phyloP scores from a whole-genome alignment of 2,329 filamentous ascomycete species.

The Endocalyx cinctus region DNA sequence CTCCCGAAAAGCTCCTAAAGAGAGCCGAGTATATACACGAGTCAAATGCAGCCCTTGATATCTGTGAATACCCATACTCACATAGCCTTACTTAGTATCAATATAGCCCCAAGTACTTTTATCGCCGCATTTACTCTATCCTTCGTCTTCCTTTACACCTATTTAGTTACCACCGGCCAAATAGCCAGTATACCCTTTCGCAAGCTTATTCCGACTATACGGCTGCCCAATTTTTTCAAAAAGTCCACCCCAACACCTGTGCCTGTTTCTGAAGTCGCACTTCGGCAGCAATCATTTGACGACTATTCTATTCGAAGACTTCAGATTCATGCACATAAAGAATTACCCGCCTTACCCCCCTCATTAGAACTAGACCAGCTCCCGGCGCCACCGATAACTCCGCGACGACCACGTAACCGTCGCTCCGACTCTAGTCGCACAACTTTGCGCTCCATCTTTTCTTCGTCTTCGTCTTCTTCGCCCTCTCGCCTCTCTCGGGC shows the following conservation, averaged over 20 bases:
- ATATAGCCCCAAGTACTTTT: constrained; percentile 54
- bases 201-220: constrained; percentile 29
- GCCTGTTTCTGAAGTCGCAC: not conserved
- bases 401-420: constrained; percentile 15
- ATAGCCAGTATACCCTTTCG: constrained; percentile 31
- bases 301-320: too few relatives aligned
- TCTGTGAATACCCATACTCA: constrained; percentile 60
- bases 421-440: constrained; percentile 16
- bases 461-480: too few relatives aligned
- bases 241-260: constrained; percentile 8
- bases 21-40: too few relatives aligned
- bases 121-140: constrained; percentile 46
- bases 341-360: constrained; percentile 17
- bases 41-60: constrained; percentile 55
- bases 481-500: too few relatives aligned
- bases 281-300: not conserved
- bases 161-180: constrained; percentile 34
- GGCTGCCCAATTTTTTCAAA: constrained; percentile 11
- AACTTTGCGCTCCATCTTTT: constrained; percentile 24
- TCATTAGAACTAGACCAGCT: too few relatives aligned
- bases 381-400: too few relatives aligned
- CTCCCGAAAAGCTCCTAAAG: too few relatives aligned
- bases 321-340: constrained; percentile 8
- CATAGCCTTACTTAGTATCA: constrained; percentile 56
- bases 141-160: constrained; percentile 48